Conservation (phyloP, 345 rosid species). For the Citrus sp. region DNA sequence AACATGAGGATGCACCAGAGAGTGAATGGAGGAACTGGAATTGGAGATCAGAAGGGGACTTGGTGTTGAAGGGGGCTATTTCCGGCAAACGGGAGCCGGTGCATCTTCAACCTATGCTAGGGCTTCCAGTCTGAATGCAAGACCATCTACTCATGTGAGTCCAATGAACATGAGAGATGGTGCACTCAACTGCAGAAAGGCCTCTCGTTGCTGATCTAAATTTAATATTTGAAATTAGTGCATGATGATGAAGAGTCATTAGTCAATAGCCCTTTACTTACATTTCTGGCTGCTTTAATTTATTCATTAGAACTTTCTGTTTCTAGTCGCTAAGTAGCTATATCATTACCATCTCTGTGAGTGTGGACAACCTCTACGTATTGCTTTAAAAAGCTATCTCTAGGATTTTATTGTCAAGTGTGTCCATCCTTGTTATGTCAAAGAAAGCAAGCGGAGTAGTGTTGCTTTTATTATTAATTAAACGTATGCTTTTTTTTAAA, state of each 20-base stretch:
- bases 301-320: background rate
- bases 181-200: constrained; percentile 49
- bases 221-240: too few species aligned
- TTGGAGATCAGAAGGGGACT: constrained; percentile 78
- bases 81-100: constrained; percentile 49
- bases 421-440: background rate
- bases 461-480: background rate
- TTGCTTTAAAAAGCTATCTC: background rate
- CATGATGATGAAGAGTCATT: background rate
- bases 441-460: constrained; percentile 3
- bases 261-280: background rate
- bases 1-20: constrained; percentile 67
- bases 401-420: background rate
- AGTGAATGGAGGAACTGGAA: constrained; percentile 66
- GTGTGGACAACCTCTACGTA: background rate
- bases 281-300: background rate
- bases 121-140: constrained; percentile 71
- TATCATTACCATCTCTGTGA: background rate
- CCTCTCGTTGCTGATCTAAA: constrained; percentile 44
- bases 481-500: background rate
- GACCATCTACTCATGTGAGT: constrained; percentile 64
- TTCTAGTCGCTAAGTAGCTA: background rate
- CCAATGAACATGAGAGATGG: constrained; percentile 60
- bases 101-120: constrained; percentile 55
- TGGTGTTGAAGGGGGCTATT: constrained; percentile 71